Evolutionary conservation across 257 asterid species (phyloP).

Genomic region (Hygrophila difformis): DNA sequence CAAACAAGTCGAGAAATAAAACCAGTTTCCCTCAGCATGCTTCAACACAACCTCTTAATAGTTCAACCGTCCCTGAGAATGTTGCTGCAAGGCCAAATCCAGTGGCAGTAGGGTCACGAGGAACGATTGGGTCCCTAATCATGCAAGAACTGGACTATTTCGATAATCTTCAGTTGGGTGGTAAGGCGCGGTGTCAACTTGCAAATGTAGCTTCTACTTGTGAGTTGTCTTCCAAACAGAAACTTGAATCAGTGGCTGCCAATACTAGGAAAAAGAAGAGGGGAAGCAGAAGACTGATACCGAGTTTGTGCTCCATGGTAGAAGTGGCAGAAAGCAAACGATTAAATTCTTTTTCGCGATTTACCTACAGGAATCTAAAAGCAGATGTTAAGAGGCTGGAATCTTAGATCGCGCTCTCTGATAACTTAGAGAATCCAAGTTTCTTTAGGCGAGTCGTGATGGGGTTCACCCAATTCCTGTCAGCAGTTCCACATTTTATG

Average conservation of each 20-base stretch:
- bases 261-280: constrained; percentile 34
- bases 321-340: constrained; percentile 39
- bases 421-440: constrained; percentile 57
- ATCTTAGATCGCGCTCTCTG: constrained; percentile 24
- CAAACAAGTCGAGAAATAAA: constrained; percentile 25
- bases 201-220: constrained; percentile 15
- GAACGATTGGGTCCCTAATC: constrained; percentile 37
- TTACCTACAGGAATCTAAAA: constrained; percentile 24
- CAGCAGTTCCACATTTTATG: constrained; percentile 58
- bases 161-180: constrained; percentile 14
- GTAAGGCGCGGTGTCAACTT: constrained; percentile 21
- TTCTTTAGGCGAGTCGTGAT: constrained; percentile 55
- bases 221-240: constrained; percentile 16
- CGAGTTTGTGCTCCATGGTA: constrained; percentile 40
- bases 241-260: constrained; percentile 16
- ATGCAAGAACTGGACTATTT: constrained; percentile 37
- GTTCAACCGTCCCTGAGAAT: constrained; percentile 20
- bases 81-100: constrained; percentile 24
- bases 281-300: constrained; percentile 31
- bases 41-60: constrained; percentile 17
- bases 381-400: constrained; percentile 20
- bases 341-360: constrained; percentile 10
- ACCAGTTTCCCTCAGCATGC: constrained; percentile 14
- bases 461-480: constrained; percentile 49
- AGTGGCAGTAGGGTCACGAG: constrained; percentile 33